Evolutionary conservation across 2,329 filamentous ascomycete genomes (phyloP).

Genomic region (Aspergillus arachidicola): DNA sequence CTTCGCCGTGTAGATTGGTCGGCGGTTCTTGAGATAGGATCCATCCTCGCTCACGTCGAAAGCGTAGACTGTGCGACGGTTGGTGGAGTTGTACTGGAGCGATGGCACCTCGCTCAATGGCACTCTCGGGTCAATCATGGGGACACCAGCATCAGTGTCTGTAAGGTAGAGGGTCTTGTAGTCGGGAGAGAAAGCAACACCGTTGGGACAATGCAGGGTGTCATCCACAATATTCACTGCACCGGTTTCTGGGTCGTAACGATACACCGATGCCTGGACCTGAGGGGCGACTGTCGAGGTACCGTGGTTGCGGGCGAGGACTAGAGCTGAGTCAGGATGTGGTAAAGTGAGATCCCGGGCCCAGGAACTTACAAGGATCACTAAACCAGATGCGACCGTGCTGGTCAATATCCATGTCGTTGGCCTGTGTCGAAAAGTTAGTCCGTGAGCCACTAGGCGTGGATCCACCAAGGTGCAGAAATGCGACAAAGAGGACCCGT

Average conservation of each 20-base stretch:
- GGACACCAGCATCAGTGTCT: neutral
- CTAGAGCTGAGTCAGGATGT: neutral
- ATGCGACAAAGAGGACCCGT: too few relatives aligned
- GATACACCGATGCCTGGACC: neutral
- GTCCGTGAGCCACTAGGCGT: neutral
- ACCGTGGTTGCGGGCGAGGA: neutral
- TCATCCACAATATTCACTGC: neutral
- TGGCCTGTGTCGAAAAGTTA: neutral
- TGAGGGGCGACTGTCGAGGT: neutral
- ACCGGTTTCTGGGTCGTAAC: neutral
- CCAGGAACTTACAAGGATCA: neutral
- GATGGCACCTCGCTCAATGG: neutral
- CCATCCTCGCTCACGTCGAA: neutral
- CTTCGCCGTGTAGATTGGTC: neutral
- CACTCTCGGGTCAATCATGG: neutral
- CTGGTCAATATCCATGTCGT: neutral
- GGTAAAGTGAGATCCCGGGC: neutral
- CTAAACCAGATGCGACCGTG: neutral
- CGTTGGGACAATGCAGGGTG: neutral
- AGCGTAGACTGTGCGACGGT: neutral
- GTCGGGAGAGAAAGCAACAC: conserved; percentile 1
- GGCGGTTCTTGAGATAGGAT: neutral
- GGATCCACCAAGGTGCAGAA: neutral
- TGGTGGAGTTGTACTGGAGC: neutral
- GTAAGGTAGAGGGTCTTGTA: neutral